Percentiles rank a stretch among this genome's conserved stretches.
Conservation (phyloP, 208 protist genomes). For the Phytomonas sp. region DNA sequence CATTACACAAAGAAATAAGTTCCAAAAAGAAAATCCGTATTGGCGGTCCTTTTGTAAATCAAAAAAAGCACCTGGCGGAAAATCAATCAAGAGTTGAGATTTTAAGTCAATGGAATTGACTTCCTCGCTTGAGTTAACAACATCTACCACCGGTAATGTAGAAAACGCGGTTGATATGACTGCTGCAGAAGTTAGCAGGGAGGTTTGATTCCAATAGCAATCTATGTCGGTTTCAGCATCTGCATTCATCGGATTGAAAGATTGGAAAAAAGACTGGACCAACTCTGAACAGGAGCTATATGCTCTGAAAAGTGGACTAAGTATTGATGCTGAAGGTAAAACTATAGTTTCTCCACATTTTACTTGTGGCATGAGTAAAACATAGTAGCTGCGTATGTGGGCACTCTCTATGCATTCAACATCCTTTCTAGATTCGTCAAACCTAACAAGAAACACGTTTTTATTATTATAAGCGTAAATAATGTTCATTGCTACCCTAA, state of each 20-base stretch:
- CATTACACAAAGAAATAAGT: neutral
- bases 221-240: slow-evolving; percentile 16
- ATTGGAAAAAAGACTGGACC: neutral
- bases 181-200: slow-evolving; percentile 45
- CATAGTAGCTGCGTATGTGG: neutral
- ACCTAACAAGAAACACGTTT: slow-evolving; percentile 5
- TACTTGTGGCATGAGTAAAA: neutral
- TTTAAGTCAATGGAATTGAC: neutral
- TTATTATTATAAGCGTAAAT: neutral
- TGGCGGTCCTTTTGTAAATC: neutral
- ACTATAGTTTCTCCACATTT: neutral
- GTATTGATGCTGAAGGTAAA: neutral
- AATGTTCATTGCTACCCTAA: neutral
- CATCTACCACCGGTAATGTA: neutral
- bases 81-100: neutral
- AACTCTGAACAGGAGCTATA: neutral
- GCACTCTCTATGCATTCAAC: neutral
- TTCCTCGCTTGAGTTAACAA: neutral
- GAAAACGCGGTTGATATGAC: slow-evolving; percentile 26
- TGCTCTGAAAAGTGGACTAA: neutral
- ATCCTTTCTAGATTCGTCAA: neutral
- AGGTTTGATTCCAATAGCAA: slow-evolving; percentile 20
- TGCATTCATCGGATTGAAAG: neutral
- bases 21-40: neutral
- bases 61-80: neutral